Evolutionary conservation across 2,329 filamentous ascomycete species (phyloP).

Genomic region (Epichloe amarillans): DNA sequence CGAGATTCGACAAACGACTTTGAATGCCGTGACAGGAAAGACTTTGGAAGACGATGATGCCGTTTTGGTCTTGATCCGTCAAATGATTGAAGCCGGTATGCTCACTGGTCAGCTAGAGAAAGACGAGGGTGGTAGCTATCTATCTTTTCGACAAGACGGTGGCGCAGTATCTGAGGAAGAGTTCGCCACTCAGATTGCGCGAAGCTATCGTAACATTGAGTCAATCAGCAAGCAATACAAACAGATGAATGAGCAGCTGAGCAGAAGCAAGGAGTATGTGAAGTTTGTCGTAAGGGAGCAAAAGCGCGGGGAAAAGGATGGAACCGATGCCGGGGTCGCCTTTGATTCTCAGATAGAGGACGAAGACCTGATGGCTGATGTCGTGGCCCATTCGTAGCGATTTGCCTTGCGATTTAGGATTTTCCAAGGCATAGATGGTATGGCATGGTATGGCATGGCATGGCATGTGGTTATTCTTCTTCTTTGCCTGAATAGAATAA

Average conservation of each 20-base stretch:
- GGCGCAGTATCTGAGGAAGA: slow-evolving; percentile 34
- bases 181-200: slow-evolving; percentile 34
- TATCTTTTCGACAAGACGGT: slow-evolving; percentile 35
- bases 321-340: slow-evolving; percentile 19
- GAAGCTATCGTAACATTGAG: slow-evolving; percentile 28
- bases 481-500: background rate
- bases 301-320: slow-evolving; percentile 31
- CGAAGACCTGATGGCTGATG: slow-evolving; percentile 47
- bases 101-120: slow-evolving; percentile 38
- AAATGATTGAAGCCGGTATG: slow-evolving; percentile 43
- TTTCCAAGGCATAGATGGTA: background rate
- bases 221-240: slow-evolving; percentile 33
- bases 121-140: slow-evolving; percentile 29
- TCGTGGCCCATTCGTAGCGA: slow-evolving; percentile 13
- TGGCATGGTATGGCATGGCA: background rate
- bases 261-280: slow-evolving; percentile 43
- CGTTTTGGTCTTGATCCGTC: slow-evolving; percentile 31
- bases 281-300: slow-evolving; percentile 32
- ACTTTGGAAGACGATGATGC: slow-evolving; percentile 28
- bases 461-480: no score
- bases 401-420: background rate
- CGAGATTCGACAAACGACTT: slow-evolving; percentile 37
- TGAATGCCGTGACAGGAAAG: slow-evolving; percentile 39
- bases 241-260: slow-evolving; percentile 40
- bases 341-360: slow-evolving; percentile 40